Conservation (phyloP, 1,284 basidiomycete species). For the Austroboletus niveus region DNA sequence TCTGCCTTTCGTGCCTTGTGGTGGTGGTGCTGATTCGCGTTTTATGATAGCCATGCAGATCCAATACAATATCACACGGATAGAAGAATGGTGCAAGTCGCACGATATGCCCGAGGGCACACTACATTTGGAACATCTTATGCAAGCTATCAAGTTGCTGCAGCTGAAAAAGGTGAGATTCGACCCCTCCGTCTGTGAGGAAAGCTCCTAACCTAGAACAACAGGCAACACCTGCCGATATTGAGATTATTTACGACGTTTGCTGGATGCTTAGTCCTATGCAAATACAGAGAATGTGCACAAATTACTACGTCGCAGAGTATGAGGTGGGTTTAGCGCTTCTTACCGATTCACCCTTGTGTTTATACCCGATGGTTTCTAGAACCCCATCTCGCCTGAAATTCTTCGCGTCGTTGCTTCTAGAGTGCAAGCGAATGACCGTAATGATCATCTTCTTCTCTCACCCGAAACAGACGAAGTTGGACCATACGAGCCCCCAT, state of each 20-base stretch:
- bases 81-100: constrained; percentile 98
- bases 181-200: not conserved
- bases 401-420: constrained; percentile 96
- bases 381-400: constrained; percentile 96
- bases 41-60: constrained; percentile 88
- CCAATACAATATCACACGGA: constrained; percentile 97
- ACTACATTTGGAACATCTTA: constrained; percentile 95
- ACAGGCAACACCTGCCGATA: constrained; percentile 87
- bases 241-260: constrained; percentile 98
- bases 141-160: constrained; percentile 98
- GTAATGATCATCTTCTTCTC: constrained; percentile 91
- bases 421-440: constrained; percentile 90
- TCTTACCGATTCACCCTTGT: not conserved
- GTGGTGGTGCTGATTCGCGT: not conserved
- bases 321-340: constrained; percentile 69
- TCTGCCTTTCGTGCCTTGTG: constrained; percentile 12
- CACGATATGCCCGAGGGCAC: constrained; percentile 99
- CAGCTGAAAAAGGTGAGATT: constrained; percentile 91
- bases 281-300: constrained; percentile 98
- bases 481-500: constrained; percentile 84
- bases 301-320: constrained; percentile 98
- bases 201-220: constrained; percentile 11
- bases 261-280: constrained; percentile 99
- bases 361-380: constrained; percentile 7
- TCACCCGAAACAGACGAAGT: constrained; percentile 95